Percentiles rank a stretch among this genome's conserved stretches.
Conservation (phyloP, 1,139 yeast species). For the Hansenula lynferdii region DNA sequence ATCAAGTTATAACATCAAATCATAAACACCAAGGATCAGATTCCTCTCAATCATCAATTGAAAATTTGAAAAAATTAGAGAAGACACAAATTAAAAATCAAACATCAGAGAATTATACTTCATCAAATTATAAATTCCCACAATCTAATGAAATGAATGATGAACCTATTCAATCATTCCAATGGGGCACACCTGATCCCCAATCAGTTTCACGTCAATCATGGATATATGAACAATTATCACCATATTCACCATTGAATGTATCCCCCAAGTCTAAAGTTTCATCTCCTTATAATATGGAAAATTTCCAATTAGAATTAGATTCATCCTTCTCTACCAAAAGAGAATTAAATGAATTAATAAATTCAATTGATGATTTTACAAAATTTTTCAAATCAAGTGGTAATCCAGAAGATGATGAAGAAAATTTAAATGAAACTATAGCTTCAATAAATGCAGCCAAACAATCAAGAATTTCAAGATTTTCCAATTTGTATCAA, state of each 20-base stretch:
- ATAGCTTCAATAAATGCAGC: conserved; percentile 17
- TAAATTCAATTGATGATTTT: conserved; percentile 16
- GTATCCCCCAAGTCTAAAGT: neutral
- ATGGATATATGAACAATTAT: conserved; percentile 16
- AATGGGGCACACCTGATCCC: conserved; percentile 20
- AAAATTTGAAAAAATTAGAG: conserved; percentile 16
- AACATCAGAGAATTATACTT: conserved; percentile 10
- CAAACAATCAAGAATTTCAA: conserved; percentile 10
- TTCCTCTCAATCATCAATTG: conserved; percentile 18
- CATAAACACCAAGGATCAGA: conserved; percentile 16
- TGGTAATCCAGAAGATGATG: neutral
- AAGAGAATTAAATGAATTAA: conserved; percentile 5
- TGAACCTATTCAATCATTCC: too few relatives aligned
- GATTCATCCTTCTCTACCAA: conserved; percentile 9
- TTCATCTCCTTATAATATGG: conserved; percentile 3
- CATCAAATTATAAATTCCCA: conserved; percentile 4
- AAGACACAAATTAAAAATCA: conserved; percentile 17
- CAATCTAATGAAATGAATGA: conserved; percentile 2
- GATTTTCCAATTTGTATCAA: conserved; percentile 7
- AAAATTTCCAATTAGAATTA: conserved; percentile 11
- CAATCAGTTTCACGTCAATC: conserved; percentile 17
- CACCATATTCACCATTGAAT: neutral
- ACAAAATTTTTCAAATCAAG: conserved; percentile 6
- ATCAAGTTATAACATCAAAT: neutral
- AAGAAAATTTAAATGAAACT: conserved; percentile 8